Conservation (phyloP, 768 basidiomycete genomes). For the Collybia mongolica region DNA sequence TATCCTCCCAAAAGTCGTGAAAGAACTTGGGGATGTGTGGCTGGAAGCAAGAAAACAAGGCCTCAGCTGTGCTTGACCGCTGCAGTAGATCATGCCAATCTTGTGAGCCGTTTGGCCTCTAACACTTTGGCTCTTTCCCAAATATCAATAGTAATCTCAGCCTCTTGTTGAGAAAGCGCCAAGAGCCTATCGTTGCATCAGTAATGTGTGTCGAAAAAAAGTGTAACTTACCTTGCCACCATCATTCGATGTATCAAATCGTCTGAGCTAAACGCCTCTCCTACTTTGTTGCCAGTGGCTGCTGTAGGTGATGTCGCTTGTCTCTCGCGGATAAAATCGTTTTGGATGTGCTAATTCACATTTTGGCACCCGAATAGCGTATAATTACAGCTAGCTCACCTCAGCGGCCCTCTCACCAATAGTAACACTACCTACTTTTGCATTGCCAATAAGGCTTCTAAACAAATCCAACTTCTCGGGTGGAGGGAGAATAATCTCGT, state of each 20-base stretch:
- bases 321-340: constrained; percentile 62
- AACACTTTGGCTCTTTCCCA: constrained; percentile 70
- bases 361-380: background rate
- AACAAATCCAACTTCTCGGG: constrained; percentile 50
- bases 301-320: constrained; percentile 27
- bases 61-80: constrained; percentile 3
- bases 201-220: constrained; percentile 3
- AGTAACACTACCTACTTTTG: constrained; percentile 54
- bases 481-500: constrained; percentile 44
- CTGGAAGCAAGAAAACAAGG: constrained; percentile 54
- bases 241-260: constrained; percentile 69
- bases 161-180: constrained; percentile 58
- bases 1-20: constrained; percentile 54
- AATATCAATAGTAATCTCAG: constrained; percentile 50
- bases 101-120: constrained; percentile 44
- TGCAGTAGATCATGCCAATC: constrained; percentile 11
- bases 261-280: constrained; percentile 44
- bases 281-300: constrained; percentile 23
- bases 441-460: constrained; percentile 58
- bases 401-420: constrained; percentile 57
- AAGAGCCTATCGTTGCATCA: constrained; percentile 44
- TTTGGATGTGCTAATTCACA: constrained; percentile 61
- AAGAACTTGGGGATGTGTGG: constrained; percentile 66
- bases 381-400: constrained; percentile 32
- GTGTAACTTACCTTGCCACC: constrained; percentile 56